Base-by-base conservation (phyloP, 306 rosid species). In the Prunus mira region DNA sequence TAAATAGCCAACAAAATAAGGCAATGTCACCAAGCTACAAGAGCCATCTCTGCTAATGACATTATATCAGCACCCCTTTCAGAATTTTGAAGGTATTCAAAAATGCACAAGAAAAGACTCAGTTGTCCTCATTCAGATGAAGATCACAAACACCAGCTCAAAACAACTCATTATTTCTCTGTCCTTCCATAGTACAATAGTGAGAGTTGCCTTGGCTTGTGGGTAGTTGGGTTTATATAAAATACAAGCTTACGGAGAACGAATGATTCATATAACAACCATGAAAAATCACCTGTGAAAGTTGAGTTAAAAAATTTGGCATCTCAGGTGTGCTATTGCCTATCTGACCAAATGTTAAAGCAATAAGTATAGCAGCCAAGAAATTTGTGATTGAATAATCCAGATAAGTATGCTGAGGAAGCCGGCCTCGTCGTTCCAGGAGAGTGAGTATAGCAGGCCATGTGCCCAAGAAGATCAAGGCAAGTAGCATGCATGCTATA, bases 331-430 rank as follows among this genome's bases (percentile, higher is more conserved):
- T 84, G 81, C 96, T 66, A 49, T 83, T 78, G 70, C 97, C 97
- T 17, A 91, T 82, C 87, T 94, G 69, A 60, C 98, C 98, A 65
- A 91, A 83, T 2, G 98, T 90, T 54, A 94, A 81, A 63, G 98
- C 98, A 73, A 94, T 94, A 56, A 94, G 65, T 1, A 94, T 78
- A 79, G 97, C 95, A 79, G 98, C 97, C 65, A 91, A 75, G 71
- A 94, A 82, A 77, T 94, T 94, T 45, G 97, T 88, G 72, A 94
- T 69, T 0, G 98, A 78, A 75, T 94, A 94, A 45, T 94, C 98
- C 51, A 94, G 98, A 80, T 94, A 94, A 1, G 97, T 90, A 69
- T 94, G 97, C 51, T 94, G 98, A 85, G 97, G 98, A 81, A 92
- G 97, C 72, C 98, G 93, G 27, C 97, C 98, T 65, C 93, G 49